phyloP scores from a whole-genome alignment of 2,329 filamentous ascomycete species.

The Teratosphaeria destructans region DNA sequence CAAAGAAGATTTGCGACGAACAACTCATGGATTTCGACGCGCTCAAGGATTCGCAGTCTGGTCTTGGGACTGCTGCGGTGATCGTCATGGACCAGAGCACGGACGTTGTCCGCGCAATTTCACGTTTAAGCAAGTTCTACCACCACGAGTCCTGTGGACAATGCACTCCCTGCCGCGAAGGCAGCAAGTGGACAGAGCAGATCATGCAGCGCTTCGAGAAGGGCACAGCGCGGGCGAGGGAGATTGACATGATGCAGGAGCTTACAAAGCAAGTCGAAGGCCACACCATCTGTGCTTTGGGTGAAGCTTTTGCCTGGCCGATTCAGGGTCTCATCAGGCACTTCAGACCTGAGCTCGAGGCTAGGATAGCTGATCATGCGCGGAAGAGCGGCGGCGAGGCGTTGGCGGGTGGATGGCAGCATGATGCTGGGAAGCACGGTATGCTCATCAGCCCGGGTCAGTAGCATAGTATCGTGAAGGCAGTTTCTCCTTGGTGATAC shows the following conservation, averaged over 20 bases:
- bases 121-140: slow-evolving; percentile 91
- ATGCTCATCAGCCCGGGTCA: slow-evolving; percentile 82
- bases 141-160: slow-evolving; percentile 97
- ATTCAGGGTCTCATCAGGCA: slow-evolving; percentile 96
- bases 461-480: slow-evolving; percentile 38
- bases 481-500: neutral
- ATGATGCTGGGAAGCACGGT: slow-evolving; percentile 64
- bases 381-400: slow-evolving; percentile 61
- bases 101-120: slow-evolving; percentile 89
- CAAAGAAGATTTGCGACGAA: slow-evolving; percentile 80
- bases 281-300: slow-evolving; percentile 95
- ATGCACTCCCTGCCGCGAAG: slow-evolving; percentile 98
- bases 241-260: slow-evolving; percentile 99
- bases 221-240: slow-evolving; percentile 74
- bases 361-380: slow-evolving; percentile 72
- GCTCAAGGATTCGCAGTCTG: slow-evolving; percentile 93
- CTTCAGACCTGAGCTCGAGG: slow-evolving; percentile 93
- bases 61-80: slow-evolving; percentile 91
- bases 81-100: slow-evolving; percentile 99
- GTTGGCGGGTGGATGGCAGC: slow-evolving; percentile 79
- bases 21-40: slow-evolving; percentile 99
- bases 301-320: slow-evolving; percentile 97
- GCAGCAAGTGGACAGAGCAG: slow-evolving; percentile 97
- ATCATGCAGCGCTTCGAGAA: slow-evolving; percentile 96
- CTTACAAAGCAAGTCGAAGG: slow-evolving; percentile 98